Conservation (phyloP, 345 rosid species). For the Salix exigua region DNA sequence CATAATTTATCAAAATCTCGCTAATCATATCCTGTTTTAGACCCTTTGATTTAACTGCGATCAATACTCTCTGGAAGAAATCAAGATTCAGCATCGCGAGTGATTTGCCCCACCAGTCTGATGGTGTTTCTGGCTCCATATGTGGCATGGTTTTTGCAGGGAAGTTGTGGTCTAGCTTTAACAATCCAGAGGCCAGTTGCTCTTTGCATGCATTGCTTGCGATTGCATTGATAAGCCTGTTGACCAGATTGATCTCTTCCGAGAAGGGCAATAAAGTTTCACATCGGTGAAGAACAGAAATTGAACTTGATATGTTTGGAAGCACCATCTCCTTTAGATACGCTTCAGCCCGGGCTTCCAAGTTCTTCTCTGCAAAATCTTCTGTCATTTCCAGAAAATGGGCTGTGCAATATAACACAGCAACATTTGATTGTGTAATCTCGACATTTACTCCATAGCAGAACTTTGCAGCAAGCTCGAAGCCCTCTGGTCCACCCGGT, state of each 20-base stretch:
- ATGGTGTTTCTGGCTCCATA: slow-evolving; percentile 66
- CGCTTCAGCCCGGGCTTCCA: slow-evolving; percentile 58
- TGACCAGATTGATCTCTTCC: slow-evolving; percentile 75
- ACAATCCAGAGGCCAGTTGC: slow-evolving; percentile 87
- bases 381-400: slow-evolving; percentile 93
- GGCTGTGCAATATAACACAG: slow-evolving; percentile 63
- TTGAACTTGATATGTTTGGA: slow-evolving; percentile 62
- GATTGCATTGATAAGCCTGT: slow-evolving; percentile 60
- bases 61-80: slow-evolving; percentile 75
- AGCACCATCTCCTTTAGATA: slow-evolving; percentile 61
- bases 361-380: slow-evolving; percentile 73
- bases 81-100: slow-evolving; percentile 64
- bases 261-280: slow-evolving; percentile 65
- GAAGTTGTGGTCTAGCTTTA: slow-evolving; percentile 77
- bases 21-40: slow-evolving; percentile 89
- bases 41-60: slow-evolving; percentile 85
- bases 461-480: slow-evolving; percentile 95
- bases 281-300: slow-evolving; percentile 71
- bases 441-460: slow-evolving; percentile 82
- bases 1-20: slow-evolving; percentile 80
- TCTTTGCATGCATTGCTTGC: slow-evolving; percentile 91
- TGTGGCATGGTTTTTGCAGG: slow-evolving; percentile 36
- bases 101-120: slow-evolving; percentile 95
- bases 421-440: slow-evolving; percentile 60
- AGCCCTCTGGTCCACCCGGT: slow-evolving; percentile 89